phyloP scores from a whole-genome alignment of 2,329 filamentous ascomycete species.

The Fusarium sterilihyphosum region DNA sequence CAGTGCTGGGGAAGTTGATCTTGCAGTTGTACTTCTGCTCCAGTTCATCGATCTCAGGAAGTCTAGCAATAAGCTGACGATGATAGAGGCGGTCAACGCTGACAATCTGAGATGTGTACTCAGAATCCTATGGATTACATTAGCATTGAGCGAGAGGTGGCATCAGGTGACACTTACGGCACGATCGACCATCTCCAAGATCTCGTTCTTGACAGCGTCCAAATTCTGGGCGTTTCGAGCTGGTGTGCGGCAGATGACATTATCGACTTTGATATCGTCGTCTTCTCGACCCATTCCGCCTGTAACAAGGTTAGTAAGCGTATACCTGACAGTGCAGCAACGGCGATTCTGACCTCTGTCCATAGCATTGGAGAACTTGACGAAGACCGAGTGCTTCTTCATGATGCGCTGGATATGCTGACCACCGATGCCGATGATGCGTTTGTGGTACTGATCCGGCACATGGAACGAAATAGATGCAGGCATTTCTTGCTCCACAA shows the following conservation, averaged over 20 bases:
- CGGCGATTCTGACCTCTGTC: constrained; percentile 72
- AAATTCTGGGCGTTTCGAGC: constrained; percentile 96
- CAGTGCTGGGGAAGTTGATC: constrained; percentile 96
- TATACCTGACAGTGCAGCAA: constrained; percentile 1
- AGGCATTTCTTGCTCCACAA: constrained; percentile 99
- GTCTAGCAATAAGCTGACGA: constrained; percentile 88
- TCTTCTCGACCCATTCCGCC: constrained; percentile 87
- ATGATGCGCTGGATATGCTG: constrained; percentile 99
- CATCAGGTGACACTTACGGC: constrained; percentile 64
- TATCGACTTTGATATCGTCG: constrained; percentile 98
- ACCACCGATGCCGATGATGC: constrained; percentile 97
- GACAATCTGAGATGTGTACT: constrained; percentile 94
- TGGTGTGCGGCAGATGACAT: constrained; percentile 97
- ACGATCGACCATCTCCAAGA: constrained; percentile 99
- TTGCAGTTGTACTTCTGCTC: constrained; percentile 99
- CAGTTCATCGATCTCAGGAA: constrained; percentile 89
- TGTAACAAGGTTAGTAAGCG: constrained; percentile 49
- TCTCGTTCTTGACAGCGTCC: constrained; percentile 97
- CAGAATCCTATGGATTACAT: constrained; percentile 75
- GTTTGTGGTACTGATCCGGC: constrained; percentile 98
- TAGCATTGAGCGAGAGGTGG: not conserved
- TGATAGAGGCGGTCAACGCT: constrained; percentile 96
- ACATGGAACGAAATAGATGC: constrained; percentile 99
- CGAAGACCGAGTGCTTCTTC: constrained; percentile 99
- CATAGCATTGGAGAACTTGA: constrained; percentile 99